These are phyloP conservation scores for Ilyonectria destructans DNA, from an alignment of 2,329 filamentous ascomycete species.

Conservation along the genomic window DNA sequence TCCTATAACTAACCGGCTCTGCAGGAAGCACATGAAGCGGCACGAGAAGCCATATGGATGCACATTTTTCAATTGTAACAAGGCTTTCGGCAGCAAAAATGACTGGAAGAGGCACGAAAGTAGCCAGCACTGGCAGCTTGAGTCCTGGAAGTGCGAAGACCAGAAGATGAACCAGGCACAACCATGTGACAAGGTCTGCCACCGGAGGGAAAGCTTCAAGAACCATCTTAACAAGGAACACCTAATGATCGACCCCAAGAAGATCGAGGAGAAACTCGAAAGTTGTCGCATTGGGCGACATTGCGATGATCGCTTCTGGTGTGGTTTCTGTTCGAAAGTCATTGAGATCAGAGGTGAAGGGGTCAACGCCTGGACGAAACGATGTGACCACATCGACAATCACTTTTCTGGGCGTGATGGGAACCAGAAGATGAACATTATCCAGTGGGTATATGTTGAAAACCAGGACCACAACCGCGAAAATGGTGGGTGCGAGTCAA, in stretches of 20 bases:
- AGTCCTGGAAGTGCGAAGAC: conserved; percentile 80
- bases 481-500: neutral
- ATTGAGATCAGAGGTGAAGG: conserved; percentile 62
- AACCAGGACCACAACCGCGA: conserved; percentile 25
- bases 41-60: conserved; percentile 88
- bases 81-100: conserved; percentile 90
- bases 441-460: conserved; percentile 69
- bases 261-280: conserved; percentile 63
- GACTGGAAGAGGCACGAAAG: conserved; percentile 96
- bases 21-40: conserved; percentile 87
- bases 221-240: conserved; percentile 74
- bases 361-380: conserved; percentile 69
- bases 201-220: conserved; percentile 72
- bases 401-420: conserved; percentile 73
- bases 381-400: conserved; percentile 82
- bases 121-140: conserved; percentile 80
- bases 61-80: conserved; percentile 79
- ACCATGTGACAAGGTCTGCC: conserved; percentile 73
- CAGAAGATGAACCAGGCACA: conserved; percentile 35
- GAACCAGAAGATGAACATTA: conserved; percentile 61
- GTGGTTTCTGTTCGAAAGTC: conserved; percentile 81
- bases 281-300: conserved; percentile 76
- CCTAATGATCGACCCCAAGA: conserved; percentile 49
- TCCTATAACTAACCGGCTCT: conserved; percentile 41
- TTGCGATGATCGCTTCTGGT: conserved; percentile 83